Conservation (phyloP, 192 early-diverging fungal genomes). For the Kappamyces sp. region DNA sequence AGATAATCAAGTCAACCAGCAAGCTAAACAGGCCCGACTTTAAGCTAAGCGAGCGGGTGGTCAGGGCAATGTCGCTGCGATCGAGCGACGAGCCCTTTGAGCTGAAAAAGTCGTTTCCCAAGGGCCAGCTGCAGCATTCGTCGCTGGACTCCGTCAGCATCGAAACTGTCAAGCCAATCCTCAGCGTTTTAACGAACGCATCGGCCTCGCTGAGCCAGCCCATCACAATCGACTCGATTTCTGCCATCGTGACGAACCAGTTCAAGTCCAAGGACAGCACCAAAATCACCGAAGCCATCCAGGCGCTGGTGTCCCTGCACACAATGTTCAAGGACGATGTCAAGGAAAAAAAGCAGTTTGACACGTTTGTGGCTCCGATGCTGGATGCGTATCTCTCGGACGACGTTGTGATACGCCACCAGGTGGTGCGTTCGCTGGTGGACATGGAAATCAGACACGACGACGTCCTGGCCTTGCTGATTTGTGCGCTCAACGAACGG, state of each 20-base stretch:
- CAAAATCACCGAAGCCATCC: constrained; percentile 36
- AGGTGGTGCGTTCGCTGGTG: constrained; percentile 2
- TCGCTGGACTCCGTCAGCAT: too few relatives aligned
- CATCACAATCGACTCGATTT: constrained; percentile 7
- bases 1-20: too few relatives aligned
- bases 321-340: constrained; percentile 38
- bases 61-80: too few relatives aligned
- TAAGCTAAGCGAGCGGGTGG: too few relatives aligned
- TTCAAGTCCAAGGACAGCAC: constrained; percentile 27
- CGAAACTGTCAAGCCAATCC: too few relatives aligned
- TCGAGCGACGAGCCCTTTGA: too few relatives aligned
- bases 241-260: constrained; percentile 12
- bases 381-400: constrained; percentile 4
- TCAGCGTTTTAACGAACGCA: too few relatives aligned
- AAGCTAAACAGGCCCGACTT: too few relatives aligned
- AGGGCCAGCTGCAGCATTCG: too few relatives aligned
- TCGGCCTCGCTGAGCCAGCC: not conserved
- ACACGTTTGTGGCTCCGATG: constrained; percentile 11
- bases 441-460: constrained; percentile 12
- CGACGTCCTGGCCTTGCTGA: constrained; percentile 23
- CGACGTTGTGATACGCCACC: constrained; percentile 4
- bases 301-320: constrained; percentile 37
- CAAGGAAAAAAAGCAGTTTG: not conserved
- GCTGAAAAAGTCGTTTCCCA: too few relatives aligned
- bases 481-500: constrained; percentile 27